Percentiles rank a stretch among this genome's conserved stretches.
phyloP scores from a whole-genome alignment of 148 eudicot species.

The Agrostemma githago region DNA sequence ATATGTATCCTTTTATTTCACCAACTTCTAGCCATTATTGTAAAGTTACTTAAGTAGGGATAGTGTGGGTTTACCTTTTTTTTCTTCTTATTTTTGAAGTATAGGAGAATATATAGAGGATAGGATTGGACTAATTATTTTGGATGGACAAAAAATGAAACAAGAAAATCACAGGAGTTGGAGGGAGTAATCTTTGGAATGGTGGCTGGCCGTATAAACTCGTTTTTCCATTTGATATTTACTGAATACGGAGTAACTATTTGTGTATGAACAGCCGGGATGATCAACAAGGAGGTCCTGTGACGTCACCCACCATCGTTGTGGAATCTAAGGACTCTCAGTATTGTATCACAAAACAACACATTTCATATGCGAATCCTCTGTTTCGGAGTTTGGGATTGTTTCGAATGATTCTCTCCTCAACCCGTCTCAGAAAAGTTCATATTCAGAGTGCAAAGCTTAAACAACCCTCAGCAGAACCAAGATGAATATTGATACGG shows the following conservation, averaged over 20 bases:
- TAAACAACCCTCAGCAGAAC: slow-evolving; percentile 36
- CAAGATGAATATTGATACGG: slow-evolving; percentile 33
- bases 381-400: slow-evolving; percentile 48
- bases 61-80: background rate
- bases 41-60: too few species aligned
- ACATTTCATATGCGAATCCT: slow-evolving; percentile 29
- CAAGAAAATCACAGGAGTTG: background rate
- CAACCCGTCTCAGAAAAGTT: slow-evolving; percentile 47
- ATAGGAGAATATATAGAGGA: background rate
- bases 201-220: too few species aligned
- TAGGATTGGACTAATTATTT: background rate
- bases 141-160: background rate
- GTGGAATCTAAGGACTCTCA: slow-evolving; percentile 42
- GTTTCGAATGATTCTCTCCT: slow-evolving; percentile 54
- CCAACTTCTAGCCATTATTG: too few species aligned
- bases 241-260: background rate
- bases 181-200: background rate
- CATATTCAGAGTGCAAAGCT: slow-evolving; percentile 32
- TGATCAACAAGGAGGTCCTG: slow-evolving; percentile 39
- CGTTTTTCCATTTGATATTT: background rate
- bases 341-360: slow-evolving; percentile 42
- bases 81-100: background rate
- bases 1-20: too few species aligned
- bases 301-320: slow-evolving; percentile 32
- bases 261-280: slow-evolving; percentile 41